A percentile compares a stretch with the other conserved stretches of the same genome.
phyloP scores from a whole-genome alignment of 257 asterid species.

The Capsicum baccatum region DNA sequence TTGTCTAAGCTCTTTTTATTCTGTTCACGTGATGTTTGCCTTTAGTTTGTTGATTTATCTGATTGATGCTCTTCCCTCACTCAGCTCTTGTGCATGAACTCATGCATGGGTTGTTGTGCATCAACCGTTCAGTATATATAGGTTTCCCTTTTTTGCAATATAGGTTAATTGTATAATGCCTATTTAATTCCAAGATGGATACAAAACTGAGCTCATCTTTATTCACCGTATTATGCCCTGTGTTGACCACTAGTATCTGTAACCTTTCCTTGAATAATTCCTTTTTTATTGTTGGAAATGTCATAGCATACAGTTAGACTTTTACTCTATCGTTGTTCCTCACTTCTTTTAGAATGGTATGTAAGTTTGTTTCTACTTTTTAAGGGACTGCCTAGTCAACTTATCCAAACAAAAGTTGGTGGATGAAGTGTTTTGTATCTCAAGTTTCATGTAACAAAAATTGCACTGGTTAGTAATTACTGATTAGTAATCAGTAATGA shows the following conservation, averaged over 20 bases:
- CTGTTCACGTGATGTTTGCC: neutral
- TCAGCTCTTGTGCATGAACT: neutral
- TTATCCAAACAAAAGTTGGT: neutral
- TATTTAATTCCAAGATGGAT: neutral
- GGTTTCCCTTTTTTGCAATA: neutral
- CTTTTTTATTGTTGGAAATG: neutral
- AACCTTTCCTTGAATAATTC: neutral
- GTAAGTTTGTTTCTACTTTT: neutral
- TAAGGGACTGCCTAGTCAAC: neutral
- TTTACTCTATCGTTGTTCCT: neutral
- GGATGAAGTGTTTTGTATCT: constrained; percentile 5
- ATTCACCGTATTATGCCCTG: neutral
- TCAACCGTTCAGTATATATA: neutral
- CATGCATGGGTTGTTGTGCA: constrained; percentile 14
- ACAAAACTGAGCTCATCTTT: neutral
- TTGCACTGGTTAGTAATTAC: constrained; percentile 2
- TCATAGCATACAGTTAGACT: neutral
- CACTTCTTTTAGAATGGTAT: neutral
- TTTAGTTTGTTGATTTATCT: neutral
- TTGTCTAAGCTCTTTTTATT: neutral
- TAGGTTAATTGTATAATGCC: neutral
- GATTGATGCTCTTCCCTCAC: neutral
- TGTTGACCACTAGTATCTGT: neutral
- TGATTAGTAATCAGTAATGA: neutral
- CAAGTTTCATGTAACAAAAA: neutral